Conservation (phyloP, 2,329 filamentous ascomycete genomes). For the Aureobasidium uvarum region DNA sequence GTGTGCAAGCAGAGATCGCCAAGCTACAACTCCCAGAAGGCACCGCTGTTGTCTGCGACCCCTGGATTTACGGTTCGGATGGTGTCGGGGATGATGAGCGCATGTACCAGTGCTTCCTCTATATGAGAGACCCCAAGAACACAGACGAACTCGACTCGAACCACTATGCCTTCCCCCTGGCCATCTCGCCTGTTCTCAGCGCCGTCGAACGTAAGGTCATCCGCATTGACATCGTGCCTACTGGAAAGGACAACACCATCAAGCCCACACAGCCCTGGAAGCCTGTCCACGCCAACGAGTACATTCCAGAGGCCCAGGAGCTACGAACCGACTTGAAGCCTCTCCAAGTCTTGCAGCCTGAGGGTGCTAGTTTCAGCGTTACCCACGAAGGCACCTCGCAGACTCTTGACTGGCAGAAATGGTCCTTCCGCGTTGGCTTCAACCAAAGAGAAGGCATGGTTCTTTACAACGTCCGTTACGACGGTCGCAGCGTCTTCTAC, state of each 20-base stretch:
- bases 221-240: slow-evolving; percentile 67
- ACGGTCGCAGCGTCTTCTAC: slow-evolving; percentile 63
- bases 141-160: slow-evolving; percentile 61
- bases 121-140: slow-evolving; percentile 63
- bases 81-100: slow-evolving; percentile 50
- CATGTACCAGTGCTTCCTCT: slow-evolving; percentile 64
- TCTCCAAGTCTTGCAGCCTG: slow-evolving; percentile 62
- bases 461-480: slow-evolving; percentile 59
- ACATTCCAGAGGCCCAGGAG: slow-evolving; percentile 62
- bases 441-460: slow-evolving; percentile 65
- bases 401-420: slow-evolving; percentile 64
- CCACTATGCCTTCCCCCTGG: slow-evolving; percentile 66
- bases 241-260: slow-evolving; percentile 60
- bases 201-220: slow-evolving; percentile 62
- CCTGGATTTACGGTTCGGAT: slow-evolving; percentile 66
- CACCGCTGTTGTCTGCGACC: slow-evolving; percentile 57
- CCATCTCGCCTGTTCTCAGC: slow-evolving; percentile 67
- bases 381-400: slow-evolving; percentile 54
- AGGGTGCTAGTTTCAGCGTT: slow-evolving; percentile 62
- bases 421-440: slow-evolving; percentile 61
- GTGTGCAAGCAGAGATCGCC: slow-evolving; percentile 58
- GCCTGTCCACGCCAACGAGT: slow-evolving; percentile 61
- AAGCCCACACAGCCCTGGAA: slow-evolving; percentile 58
- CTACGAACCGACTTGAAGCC: slow-evolving; percentile 63
- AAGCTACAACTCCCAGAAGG: slow-evolving; percentile 60